Conservation (phyloP, 495 filamentous ascomycete species). For the Friedmanniomyces simplex region DNA sequence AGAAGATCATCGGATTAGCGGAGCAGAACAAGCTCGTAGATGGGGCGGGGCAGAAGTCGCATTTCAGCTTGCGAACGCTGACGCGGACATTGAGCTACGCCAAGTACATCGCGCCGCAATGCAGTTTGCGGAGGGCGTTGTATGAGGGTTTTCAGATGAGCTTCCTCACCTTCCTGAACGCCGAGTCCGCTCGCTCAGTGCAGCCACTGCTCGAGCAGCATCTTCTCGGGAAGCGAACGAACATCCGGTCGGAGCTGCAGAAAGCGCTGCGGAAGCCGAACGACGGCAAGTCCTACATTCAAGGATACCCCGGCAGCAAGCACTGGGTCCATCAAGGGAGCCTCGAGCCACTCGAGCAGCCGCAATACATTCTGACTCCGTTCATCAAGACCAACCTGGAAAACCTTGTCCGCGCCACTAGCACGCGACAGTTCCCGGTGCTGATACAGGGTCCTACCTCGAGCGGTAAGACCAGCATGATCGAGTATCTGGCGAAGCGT, state of each 20-base stretch:
- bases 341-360: constrained; percentile 53
- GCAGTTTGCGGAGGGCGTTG: constrained; percentile 76
- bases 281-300: constrained; percentile 70
- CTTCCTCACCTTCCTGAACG: constrained; percentile 76
- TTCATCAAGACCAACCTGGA: constrained; percentile 89
- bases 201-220: constrained; percentile 71
- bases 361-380: constrained; percentile 91
- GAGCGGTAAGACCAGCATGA: constrained; percentile 97
- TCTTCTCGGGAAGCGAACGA: constrained; percentile 57
- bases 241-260: constrained; percentile 56
- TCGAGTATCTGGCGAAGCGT: constrained; percentile 89
- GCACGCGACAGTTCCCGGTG: constrained; percentile 83
- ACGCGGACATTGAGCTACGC: constrained; percentile 83
- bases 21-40: constrained; percentile 78
- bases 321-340: constrained; percentile 82
- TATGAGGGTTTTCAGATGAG: constrained; percentile 99
- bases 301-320: constrained; percentile 53
- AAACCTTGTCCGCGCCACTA: constrained; percentile 85
- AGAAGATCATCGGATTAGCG: constrained; percentile 72
- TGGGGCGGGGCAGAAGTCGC: constrained; percentile 82
- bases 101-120: constrained; percentile 68
- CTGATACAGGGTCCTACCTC: constrained; percentile 97
- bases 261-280: constrained; percentile 63
- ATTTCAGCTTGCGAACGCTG: constrained; percentile 93
- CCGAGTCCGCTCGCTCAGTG: constrained; percentile 63